Conservation (phyloP, 2,329 filamentous ascomycete genomes). For the Aspergillus sp. region DNA sequence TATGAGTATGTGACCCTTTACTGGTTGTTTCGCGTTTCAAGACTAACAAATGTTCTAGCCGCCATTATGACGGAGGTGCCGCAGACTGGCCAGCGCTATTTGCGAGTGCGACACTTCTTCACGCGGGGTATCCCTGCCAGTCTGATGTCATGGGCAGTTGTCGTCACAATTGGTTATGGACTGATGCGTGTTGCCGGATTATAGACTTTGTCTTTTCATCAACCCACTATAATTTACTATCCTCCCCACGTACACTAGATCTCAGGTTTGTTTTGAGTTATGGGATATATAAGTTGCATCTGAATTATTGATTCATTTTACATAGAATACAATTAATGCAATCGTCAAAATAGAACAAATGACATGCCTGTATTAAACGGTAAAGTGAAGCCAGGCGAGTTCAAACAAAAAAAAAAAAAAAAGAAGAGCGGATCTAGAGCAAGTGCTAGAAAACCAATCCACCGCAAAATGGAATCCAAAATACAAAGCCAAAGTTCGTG, state of each 20-base stretch:
- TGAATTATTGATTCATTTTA: background rate
- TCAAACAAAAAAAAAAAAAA: background rate
- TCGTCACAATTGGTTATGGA: conserved; percentile 86
- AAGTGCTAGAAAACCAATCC: background rate
- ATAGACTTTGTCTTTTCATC: conserved; percentile 30
- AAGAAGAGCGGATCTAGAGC: background rate
- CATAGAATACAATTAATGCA: conserved; percentile 10
- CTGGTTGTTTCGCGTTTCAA: background rate
- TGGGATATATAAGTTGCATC: background rate
- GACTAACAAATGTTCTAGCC: conserved; percentile 52
- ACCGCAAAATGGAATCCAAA: background rate
- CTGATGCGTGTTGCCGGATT: conserved; percentile 77
- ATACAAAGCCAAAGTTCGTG: conserved; percentile 3
- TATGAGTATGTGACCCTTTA: conserved; percentile 75
- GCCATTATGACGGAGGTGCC: conserved; percentile 99
- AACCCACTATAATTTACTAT: background rate
- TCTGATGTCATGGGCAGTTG: conserved; percentile 74
- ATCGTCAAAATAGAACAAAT: conserved; percentile 2
- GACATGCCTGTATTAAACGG: conserved; percentile 5
- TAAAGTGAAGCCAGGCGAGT: background rate
- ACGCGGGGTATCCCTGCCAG: conserved; percentile 88
- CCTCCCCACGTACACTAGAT: background rate
- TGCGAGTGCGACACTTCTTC: conserved; percentile 91
- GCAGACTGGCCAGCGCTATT: conserved; percentile 83
- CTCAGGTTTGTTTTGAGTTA: background rate